Evolutionary conservation across 352 stramenopile genomes (phyloP), one percentile per base, ranked within the genome.

Genomic region (Phytopythium mirpurense): DNA sequence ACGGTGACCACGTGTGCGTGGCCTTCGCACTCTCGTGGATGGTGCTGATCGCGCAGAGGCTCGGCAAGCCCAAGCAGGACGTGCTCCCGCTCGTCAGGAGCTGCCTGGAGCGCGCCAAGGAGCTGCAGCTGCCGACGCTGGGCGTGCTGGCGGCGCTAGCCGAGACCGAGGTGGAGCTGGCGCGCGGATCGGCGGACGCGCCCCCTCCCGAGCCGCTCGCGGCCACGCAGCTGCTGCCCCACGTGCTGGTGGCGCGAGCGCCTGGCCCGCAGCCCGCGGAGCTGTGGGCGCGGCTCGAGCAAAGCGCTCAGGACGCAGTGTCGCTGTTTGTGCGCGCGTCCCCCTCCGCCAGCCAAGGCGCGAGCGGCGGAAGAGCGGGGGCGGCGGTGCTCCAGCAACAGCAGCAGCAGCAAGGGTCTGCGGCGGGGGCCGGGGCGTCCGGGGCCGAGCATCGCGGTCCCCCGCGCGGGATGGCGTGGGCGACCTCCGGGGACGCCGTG

Each of bases 21-120:
- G 88, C 85, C 4, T 98, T 97, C 68, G 87, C 92, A 34, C 70
- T 97, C 3, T 83, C 78, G 23, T 98, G 91, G 90, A 73, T 95
- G 36, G 72, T 90, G 50, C 70, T 74, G 2, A 67, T 90, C n/a
- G 74, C 85, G 32, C 69, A 78, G 48, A 70, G 74, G 29, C 64
- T 73, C 4, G 83, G 91, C 0, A 80, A 76, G 31, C 62, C 79
- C 21, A 81, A 82, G 45, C 66, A 70, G 18, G 57, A 70, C 50
- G 72, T 88, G 3, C 23, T 79, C 3, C 63, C 63, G 10, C 57
- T 90, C 26, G 65, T 88, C 9, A 55, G 37, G 0, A 88, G 66
- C 49, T 82, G 72, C 38, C 65, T 89, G 27, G 72, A 83, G n/a
- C 73, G 76, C 21, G 66, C 74, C 11, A 74, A 85, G 29, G 77